These are phyloP conservation scores for Tricholoma flavovirens DNA, from an alignment of 768 basidiomycete genomes.

Conservation along the genomic window DNA sequence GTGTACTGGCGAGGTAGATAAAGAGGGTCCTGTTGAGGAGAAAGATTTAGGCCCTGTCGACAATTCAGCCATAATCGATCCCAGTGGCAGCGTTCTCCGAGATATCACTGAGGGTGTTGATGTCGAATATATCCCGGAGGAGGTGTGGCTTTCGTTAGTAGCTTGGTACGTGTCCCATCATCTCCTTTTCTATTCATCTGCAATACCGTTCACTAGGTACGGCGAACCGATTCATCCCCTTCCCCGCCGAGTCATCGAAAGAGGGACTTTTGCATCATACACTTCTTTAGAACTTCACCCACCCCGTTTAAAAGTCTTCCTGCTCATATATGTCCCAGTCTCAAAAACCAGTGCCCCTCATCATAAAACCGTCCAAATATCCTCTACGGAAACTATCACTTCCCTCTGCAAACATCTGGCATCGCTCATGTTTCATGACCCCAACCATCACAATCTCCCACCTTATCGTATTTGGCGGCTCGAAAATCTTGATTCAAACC, in stretches of 20 bases:
- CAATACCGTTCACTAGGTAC: constrained; percentile 47
- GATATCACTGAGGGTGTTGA: constrained; percentile 57
- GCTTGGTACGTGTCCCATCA: constrained; percentile 51
- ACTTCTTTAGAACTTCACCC: constrained; percentile 69
- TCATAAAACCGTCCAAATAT: constrained; percentile 35
- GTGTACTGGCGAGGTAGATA: constrained; percentile 62
- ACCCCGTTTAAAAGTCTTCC: constrained; percentile 53
- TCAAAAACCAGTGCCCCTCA: not conserved
- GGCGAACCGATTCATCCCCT: constrained; percentile 52
- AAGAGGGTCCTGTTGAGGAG: constrained; percentile 58
- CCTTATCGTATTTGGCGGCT: constrained; percentile 65
- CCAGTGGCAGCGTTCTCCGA: constrained; percentile 40
- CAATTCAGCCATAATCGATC: constrained; percentile 60
- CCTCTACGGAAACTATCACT: constrained; percentile 45
- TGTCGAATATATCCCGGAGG: constrained; percentile 68
- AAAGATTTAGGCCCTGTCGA: constrained; percentile 68
- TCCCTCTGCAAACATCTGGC: constrained; percentile 37
- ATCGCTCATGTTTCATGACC: constrained; percentile 25
- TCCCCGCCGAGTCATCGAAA: constrained; percentile 60
- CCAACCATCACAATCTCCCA: constrained; percentile 19
- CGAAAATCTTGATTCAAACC: constrained; percentile 33
- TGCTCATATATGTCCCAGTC: constrained; percentile 25
- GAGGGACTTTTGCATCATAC: constrained; percentile 42
- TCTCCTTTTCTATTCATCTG: not conserved
- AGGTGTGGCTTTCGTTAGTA: constrained; percentile 63